Evolutionary conservation across 106 monocot genomes (phyloP), one percentile per base, ranked within the genome.

Genomic region (Iris macrosiphon): DNA sequence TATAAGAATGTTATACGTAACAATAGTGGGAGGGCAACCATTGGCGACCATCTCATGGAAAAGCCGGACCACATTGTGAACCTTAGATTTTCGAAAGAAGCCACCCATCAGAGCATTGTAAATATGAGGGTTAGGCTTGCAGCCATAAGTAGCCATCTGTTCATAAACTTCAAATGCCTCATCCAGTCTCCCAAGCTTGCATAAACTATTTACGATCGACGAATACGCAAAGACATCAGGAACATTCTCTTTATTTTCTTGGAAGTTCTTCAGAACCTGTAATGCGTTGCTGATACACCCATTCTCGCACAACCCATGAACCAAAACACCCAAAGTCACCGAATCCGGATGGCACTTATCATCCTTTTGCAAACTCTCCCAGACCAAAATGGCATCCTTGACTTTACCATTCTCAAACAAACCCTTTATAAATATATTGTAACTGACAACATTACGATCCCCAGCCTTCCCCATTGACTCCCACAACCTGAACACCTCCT

Each of bases 1-100:
- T 61, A 92, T 86, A 16, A 93, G 67, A 28, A 73, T 75, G 33
- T 93, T 87, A 20, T 93, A 87, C 16, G 87, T 93, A 22, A 79
- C 77, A 55, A 80, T 59, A 53, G 70, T 79, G 24, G 81, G 82
- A 48, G 49, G 15, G 51, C 82, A 79, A 16, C 63, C 63, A 58
- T 53, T 65, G 12, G 20, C 30, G 2, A 68, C 30, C 56, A 56
- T 56, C 22, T 56, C 56, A 23, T 24, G 22, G 56, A 56, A 56
- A 40, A 56, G 22, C 19, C 26, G 42, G 25, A 59, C 40, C 13
- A 26, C 56, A 11, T 39, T 35, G 14, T 19, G 1, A 35, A 39
- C 24, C 31, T 55, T 57, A 21, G 41, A 70, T 43, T 43, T 66
- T 62, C 40, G 59, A 34, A 66, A 83, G 56, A 68, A 80, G 17